Evolutionary conservation across 2,329 filamentous ascomycete genomes (phyloP), one percentile per base, ranked within the genome.

Genomic region (Talaromyces sp.): DNA sequence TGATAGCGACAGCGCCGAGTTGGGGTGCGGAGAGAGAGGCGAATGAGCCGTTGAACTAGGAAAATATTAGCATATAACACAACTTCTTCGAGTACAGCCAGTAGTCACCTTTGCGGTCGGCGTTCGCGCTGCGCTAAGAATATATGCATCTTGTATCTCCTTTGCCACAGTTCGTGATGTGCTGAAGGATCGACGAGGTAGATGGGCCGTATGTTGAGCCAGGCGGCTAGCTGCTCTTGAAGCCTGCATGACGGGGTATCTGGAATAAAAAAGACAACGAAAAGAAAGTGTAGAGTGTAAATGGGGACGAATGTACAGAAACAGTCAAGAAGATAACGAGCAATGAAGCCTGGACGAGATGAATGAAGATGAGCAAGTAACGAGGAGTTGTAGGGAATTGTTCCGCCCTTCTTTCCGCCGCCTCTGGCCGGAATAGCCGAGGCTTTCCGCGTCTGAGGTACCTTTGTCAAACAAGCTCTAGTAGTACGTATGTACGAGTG

Each of bases 1-100:
- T 95, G 81, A 99, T 98, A 63, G 93, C 95, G 16, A 88, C 87
- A 33, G 93, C 92, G 68, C 91, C 95, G 54, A 99, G 89, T 72
- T 90, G 84, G n/a, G 95, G 90, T 9, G 93, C 93, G 3, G 92
- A 83, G 35, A 98, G 87, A 54, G 85, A 89, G 50, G 89, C 84
- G 75, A 96, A 95, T 16, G 91, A 88, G 73, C 95, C 95, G 80
- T 98, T 97, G 84, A 98, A 97, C 92, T 96, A 35, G n/a, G 23
- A 14, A 5, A 54, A 35, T 21, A 54, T 54, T 31, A 54, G 50
- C 18, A 54, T 37, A 3, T 7, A 7, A 14, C n/a, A 18, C 0
- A 35, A 25, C 12, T 21, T 4, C 14, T 18, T 25, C 11, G 14
- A 4, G 0, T 39, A 5, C 3, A 59, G 42, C 54, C 12, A 63